phyloP scores from a whole-genome alignment of 2,329 filamentous ascomycete species.

The Gnomoniopsis sp. region DNA sequence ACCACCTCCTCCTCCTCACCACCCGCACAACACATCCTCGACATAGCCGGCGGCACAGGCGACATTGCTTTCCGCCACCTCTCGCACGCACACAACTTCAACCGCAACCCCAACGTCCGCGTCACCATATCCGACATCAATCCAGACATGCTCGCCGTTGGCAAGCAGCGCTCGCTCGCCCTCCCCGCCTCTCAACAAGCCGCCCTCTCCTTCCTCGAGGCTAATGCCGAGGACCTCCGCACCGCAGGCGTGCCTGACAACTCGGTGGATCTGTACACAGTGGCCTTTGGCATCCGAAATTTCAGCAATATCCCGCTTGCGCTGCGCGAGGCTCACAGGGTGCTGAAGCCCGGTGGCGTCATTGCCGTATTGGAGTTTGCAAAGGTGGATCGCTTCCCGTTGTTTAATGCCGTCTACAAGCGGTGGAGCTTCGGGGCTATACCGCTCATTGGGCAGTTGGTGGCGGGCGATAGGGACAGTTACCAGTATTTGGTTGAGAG shows the following conservation, averaged over 20 bases:
- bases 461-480: conserved; percentile 89
- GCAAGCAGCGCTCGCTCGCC: conserved; percentile 36
- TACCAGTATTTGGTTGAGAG: conserved; percentile 99
- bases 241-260: conserved; percentile 55
- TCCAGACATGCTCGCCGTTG: conserved; percentile 46
- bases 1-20: conserved; percentile 41
- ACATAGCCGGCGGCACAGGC: conserved; percentile 94
- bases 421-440: conserved; percentile 95
- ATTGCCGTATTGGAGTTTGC: conserved; percentile 97
- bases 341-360: conserved; percentile 89
- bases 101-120: conserved; percentile 56
- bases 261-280: conserved; percentile 92
- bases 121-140: conserved; percentile 43
- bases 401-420: conserved; percentile 87
- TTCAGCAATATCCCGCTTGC: conserved; percentile 89
- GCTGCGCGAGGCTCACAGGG: conserved; percentile 77
- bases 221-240: conserved; percentile 78
- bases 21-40: conserved; percentile 71
- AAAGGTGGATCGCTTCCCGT: conserved; percentile 69
- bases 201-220: conserved; percentile 73
- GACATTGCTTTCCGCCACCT: conserved; percentile 98
- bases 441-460: conserved; percentile 89
- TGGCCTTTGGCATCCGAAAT: conserved; percentile 95
- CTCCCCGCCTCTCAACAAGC: conserved; percentile 27
- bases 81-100: conserved; percentile 77